Evolutionary conservation across 345 rosid genomes (phyloP).

Genomic region (Gossypium bickii): DNA sequence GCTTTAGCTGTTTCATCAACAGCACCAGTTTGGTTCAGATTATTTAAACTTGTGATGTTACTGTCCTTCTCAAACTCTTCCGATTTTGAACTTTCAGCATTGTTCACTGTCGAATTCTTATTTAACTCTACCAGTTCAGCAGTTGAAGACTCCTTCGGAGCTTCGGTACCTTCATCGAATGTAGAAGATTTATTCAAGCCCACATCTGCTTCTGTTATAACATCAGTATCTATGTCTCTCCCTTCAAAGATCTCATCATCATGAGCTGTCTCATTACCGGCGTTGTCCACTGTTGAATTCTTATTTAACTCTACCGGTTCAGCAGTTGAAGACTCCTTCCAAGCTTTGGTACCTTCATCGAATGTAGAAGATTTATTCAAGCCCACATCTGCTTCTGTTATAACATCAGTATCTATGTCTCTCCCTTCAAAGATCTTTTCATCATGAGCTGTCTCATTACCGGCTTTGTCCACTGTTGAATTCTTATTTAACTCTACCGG

Average conservation of each 20-base stretch:
- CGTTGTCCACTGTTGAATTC: neutral
- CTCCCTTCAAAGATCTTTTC: slow-evolving; percentile 17
- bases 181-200: slow-evolving; percentile 22
- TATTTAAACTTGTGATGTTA: slow-evolving; percentile 19
- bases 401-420: slow-evolving; percentile 22
- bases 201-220: slow-evolving; percentile 12
- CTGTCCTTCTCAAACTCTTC: slow-evolving; percentile 20
- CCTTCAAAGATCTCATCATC: slow-evolving; percentile 18
- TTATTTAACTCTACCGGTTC: slow-evolving; percentile 12
- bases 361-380: slow-evolving; percentile 21
- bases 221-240: slow-evolving; percentile 23
- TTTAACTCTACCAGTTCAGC: slow-evolving; percentile 17
- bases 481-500: slow-evolving; percentile 13
- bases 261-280: slow-evolving; percentile 21
- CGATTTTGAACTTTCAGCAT: slow-evolving; percentile 18
- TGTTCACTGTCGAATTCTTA: slow-evolving; percentile 7
- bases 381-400: slow-evolving; percentile 10
- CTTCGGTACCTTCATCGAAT: slow-evolving; percentile 15
- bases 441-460: slow-evolving; percentile 21
- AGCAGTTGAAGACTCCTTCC: slow-evolving; percentile 18
- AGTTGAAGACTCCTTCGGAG: slow-evolving; percentile 16
- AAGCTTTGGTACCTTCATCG: slow-evolving; percentile 14
- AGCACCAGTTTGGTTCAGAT: slow-evolving; percentile 27
- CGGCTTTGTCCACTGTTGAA: neutral
- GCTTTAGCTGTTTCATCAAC: slow-evolving; percentile 23